Evolutionary conservation across 495 filamentous ascomycete species (phyloP), one percentile per base, ranked within the genome.

Genomic region (Apodospora peruviana): DNA sequence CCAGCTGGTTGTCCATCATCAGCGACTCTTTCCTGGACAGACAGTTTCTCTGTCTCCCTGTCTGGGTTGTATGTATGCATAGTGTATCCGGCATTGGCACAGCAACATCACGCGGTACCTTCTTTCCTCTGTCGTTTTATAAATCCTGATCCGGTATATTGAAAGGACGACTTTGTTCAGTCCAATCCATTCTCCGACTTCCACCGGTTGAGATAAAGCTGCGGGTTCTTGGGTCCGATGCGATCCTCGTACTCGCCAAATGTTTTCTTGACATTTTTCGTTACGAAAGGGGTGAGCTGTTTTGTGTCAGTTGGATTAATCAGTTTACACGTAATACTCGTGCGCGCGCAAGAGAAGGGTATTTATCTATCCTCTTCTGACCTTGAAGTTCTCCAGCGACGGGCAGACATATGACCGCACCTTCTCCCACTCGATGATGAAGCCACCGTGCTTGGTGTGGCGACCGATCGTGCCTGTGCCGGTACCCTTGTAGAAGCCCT

Each of bases 401-500:
- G 91, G 90, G 40, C 85, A 84, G 18, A 87, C 84, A 67, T 95
- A 98, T 12, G 89, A 95, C 61, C 93, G 85, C 51, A 96, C 89
- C 68, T 93, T 95, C 19, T 72, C 56, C 77, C 78, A 91, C 48
- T 96, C 84, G 57, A 96, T 83, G 8, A 82, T 64, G 66, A 90
- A 98, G 25, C 83, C 82, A 63, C 91, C 91, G 67, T 84, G 78
- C 64, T 87, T 88, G 17, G 88, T 90, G 68, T 95, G 91, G 25
- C 73, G 65, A 53, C 93, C 93, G 82, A 91, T 88, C 32, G 84
- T 80, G 11, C 94, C 94, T 0, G 87, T 81, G 19, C 91, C 77
- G 50, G 81, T 96, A 62, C 94, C 94, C 75, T 97, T 97, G 81
- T 97, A 97, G 79, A 83, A 98, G 42, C 88, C 93, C 65, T 90